Percentiles rank a stretch among this genome's conserved stretches.
phyloP scores from a whole-genome alignment of 2,329 filamentous ascomycete species.

The Colletotrichum spinosum region DNA sequence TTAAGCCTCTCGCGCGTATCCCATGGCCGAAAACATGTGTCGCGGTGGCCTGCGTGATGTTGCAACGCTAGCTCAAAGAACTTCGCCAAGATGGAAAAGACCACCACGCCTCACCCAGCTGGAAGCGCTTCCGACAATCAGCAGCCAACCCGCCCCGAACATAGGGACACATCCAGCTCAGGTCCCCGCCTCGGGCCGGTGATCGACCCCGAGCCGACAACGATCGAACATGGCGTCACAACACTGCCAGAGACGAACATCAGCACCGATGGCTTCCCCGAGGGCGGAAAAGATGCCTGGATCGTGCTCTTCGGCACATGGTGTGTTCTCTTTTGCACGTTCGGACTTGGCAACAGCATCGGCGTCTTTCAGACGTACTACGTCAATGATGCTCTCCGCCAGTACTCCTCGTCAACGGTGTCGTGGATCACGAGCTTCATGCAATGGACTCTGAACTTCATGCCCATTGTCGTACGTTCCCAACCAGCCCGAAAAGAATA shows the following conservation, averaged over 20 bases:
- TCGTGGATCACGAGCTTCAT: slow-evolving; percentile 68
- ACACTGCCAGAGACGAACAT: slow-evolving; percentile 39
- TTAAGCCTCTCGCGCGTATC: slow-evolving; percentile 6
- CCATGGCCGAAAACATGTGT: neutral
- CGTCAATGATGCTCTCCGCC: slow-evolving; percentile 56
- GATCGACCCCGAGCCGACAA: slow-evolving; percentile 25
- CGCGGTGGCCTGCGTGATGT: neutral
- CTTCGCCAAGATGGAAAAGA: slow-evolving; percentile 13
- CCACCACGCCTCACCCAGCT: neutral
- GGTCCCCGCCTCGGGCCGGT: slow-evolving; percentile 15
- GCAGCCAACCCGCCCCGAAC: neutral
- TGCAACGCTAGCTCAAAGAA: neutral
- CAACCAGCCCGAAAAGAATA: slow-evolving; percentile 50
- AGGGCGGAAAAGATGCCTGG: slow-evolving; percentile 68
- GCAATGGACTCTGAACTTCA: slow-evolving; percentile 59
- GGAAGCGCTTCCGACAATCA: neutral
- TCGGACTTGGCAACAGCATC: slow-evolving; percentile 56
- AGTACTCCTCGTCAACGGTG: slow-evolving; percentile 62
- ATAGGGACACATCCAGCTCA: neutral
- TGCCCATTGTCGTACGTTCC: slow-evolving; percentile 55
- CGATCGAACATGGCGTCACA: slow-evolving; percentile 29
- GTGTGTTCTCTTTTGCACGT: slow-evolving; percentile 57
- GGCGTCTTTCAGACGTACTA: slow-evolving; percentile 73
- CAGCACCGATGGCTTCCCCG: slow-evolving; percentile 61
- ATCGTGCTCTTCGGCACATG: slow-evolving; percentile 62